These are phyloP conservation scores for apple (Malus domestica) DNA, from an alignment of 306 rosid species.

Conservation along the genomic window ASM211411v1 NC_041789.1:27294001-27294500, in stretches of 20 bases:
- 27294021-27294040: neutral
- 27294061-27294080: too few relatives aligned
- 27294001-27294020: neutral
- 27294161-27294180: neutral
- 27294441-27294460: neutral
- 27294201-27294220: neutral
- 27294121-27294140: neutral
- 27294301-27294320: slow-evolving; percentile 1
- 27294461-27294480: neutral
- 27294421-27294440: neutral
- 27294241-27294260: too few relatives aligned
- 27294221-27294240: neutral
- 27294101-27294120: neutral
- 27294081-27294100: too few relatives aligned
- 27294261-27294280: neutral
- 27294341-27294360: slow-evolving; percentile 79
- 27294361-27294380: slow-evolving; percentile 74
- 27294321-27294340: slow-evolving; percentile 55
- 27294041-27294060: neutral
- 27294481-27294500: neutral
- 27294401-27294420: neutral
- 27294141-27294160: neutral
- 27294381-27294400: slow-evolving; percentile 83
- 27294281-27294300: neutral
- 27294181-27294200: neutral